phyloP scores from a whole-genome alignment of 176 grass and related monocot genomes.

The Juncus effusus region DNA sequence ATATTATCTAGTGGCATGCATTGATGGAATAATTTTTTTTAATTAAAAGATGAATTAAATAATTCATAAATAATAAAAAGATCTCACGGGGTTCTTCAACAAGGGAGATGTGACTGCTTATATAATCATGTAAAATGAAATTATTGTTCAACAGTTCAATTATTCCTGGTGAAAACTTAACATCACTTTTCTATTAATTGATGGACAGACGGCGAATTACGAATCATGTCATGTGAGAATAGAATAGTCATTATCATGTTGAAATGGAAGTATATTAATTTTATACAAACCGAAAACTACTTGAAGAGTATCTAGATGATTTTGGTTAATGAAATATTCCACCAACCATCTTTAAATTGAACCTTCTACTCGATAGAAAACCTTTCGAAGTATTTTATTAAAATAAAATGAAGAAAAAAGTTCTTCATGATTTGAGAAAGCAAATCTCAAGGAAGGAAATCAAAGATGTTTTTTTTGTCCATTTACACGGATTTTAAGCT shows the following conservation, averaged over 20 bases:
- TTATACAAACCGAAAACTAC: conserved; percentile 31
- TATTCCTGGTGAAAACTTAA: conserved; percentile 51
- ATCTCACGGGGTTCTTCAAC: conserved; percentile 5
- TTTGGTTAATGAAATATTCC: conserved; percentile 28
- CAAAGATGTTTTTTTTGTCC: neutral
- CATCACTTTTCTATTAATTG: conserved; percentile 33
- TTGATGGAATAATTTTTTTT: too few species aligned
- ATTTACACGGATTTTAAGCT: neutral
- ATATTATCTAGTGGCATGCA: too few species aligned
- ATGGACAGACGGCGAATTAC: conserved; percentile 24
- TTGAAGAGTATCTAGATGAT: conserved; percentile 50
- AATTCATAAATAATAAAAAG: too few species aligned
- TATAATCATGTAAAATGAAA: neutral
- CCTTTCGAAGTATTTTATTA: too few species aligned
- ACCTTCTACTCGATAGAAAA: conserved; percentile 2
- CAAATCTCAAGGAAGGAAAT: neutral
- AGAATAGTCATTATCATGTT: conserved; percentile 40
- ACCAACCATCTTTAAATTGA: conserved; percentile 43
- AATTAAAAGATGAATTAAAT: too few species aligned
- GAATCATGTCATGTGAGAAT: conserved; percentile 41
- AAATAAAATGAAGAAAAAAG: too few species aligned
- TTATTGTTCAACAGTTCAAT: neutral
- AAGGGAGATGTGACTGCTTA: conserved; percentile 22
- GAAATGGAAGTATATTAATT: conserved; percentile 34
- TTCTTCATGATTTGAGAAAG: neutral